These are phyloP conservation scores for Paracorniculantispora psalliotae DNA, from an alignment of 2,329 filamentous ascomycete genomes.

Conservation along the genomic window DNA sequence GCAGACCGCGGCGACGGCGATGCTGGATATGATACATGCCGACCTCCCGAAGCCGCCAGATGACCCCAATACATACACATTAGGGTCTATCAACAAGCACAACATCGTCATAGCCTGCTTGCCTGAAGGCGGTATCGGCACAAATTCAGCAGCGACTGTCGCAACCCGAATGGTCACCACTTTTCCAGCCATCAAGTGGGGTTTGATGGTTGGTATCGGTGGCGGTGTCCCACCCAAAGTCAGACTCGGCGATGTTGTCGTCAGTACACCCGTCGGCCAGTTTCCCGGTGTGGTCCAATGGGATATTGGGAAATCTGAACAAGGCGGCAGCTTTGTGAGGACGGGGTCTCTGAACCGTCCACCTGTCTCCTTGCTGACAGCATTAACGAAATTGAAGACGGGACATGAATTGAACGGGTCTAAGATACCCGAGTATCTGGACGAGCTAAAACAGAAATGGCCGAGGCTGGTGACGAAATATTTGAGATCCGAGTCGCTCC, in stretches of 20 bases:
- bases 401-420: no score
- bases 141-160: neutral
- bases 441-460: no score
- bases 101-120: slow-evolving; percentile 26
- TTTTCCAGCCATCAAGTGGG: neutral
- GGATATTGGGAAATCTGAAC: slow-evolving; percentile 11
- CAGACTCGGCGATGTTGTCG: slow-evolving; percentile 15
- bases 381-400: no score
- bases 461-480: no score
- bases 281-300: slow-evolving; percentile 12
- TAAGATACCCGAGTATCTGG: no score
- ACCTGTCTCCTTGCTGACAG: slow-evolving; percentile 4
- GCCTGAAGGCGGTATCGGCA: slow-evolving; percentile 23
- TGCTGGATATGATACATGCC: slow-evolving; percentile 20
- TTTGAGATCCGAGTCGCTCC: no score
- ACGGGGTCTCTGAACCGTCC: slow-evolving; percentile 3
- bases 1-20: slow-evolving; percentile 16
- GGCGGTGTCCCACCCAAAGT: slow-evolving; percentile 12
- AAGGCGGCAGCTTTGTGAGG: slow-evolving; percentile 1
- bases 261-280: neutral
- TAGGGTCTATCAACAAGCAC: slow-evolving; percentile 23
- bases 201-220: slow-evolving; percentile 16
- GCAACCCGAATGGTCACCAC: neutral
- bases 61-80: slow-evolving; percentile 23
- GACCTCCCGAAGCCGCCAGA: neutral